Evolutionary conservation across 805 yeast genomes (phyloP).

Genomic region (Lipomyces orientalis): DNA sequence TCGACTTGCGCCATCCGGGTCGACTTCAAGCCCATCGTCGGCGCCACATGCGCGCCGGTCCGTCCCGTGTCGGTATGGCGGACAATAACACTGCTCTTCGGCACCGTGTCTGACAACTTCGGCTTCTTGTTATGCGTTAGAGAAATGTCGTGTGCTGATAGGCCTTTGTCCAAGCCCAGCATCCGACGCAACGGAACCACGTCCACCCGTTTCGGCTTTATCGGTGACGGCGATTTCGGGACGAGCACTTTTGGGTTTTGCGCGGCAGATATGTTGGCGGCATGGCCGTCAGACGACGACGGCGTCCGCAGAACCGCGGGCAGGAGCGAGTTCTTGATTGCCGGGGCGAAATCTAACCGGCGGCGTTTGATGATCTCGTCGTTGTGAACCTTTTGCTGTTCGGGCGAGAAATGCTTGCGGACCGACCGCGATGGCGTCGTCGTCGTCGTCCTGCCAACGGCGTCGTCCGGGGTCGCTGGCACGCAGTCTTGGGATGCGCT

Average conservation of each 20-base stretch:
- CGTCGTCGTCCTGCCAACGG: neutral
- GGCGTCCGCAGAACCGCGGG: neutral
- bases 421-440: neutral
- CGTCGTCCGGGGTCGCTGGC: neutral
- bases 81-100: neutral
- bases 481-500: neutral
- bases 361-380: constrained; percentile 26
- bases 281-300: neutral
- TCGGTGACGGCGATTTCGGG: constrained; percentile 34
- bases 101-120: neutral
- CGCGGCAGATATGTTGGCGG: neutral
- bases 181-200: constrained; percentile 35
- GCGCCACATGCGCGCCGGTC: constrained; percentile 13
- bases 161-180: constrained; percentile 40
- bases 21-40: constrained; percentile 20
- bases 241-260: constrained; percentile 17
- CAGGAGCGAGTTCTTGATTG: constrained; percentile 18
- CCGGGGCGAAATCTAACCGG: constrained; percentile 14
- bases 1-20: constrained; percentile 12
- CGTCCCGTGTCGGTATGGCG: neutral
- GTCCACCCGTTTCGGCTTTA: constrained; percentile 3
- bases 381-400: constrained; percentile 7
- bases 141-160: constrained; percentile 36
- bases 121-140: constrained; percentile 21
- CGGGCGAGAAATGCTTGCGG: constrained; percentile 7